Evolutionary conservation across 805 yeast species (phyloP).

Genomic region (Kazachstania martiniae): DNA sequence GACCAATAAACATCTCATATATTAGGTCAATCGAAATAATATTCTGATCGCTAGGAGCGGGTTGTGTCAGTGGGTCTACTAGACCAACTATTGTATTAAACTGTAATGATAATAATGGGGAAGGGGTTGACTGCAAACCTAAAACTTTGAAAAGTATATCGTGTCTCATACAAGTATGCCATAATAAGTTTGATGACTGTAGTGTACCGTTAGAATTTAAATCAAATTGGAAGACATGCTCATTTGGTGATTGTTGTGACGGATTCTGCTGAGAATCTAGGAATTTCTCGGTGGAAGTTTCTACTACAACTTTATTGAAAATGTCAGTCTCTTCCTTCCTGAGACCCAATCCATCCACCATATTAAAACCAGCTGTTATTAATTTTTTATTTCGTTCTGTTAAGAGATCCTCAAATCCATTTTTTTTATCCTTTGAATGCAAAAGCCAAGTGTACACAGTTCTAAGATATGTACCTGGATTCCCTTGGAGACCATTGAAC

Average conservation of each 20-base stretch:
- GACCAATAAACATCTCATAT: conserved; percentile 40
- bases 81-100: conserved; percentile 28
- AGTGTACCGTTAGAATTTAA: conserved; percentile 12
- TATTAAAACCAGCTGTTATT: too few relatives aligned
- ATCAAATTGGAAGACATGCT: conserved; percentile 8
- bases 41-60: conserved; percentile 44
- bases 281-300: too few relatives aligned
- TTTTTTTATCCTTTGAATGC: too few relatives aligned
- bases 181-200: conserved; percentile 14
- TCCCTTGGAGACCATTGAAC: too few relatives aligned
- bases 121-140: conserved; percentile 6
- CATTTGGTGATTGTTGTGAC: background rate
- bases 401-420: too few relatives aligned
- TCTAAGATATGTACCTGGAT: too few relatives aligned
- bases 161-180: conserved; percentile 18
- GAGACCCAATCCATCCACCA: too few relatives aligned
- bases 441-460: too few relatives aligned
- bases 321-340: too few relatives aligned
- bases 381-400: too few relatives aligned
- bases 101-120: conserved; percentile 15
- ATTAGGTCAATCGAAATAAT: conserved; percentile 47
- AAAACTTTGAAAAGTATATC: conserved; percentile 13
- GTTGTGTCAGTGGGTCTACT: conserved; percentile 61
- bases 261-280: too few relatives aligned
- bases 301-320: too few relatives aligned